phyloP scores from a whole-genome alignment of 2,329 filamentous ascomycete genomes.

The Phaeomoniella chlamydospora region DNA sequence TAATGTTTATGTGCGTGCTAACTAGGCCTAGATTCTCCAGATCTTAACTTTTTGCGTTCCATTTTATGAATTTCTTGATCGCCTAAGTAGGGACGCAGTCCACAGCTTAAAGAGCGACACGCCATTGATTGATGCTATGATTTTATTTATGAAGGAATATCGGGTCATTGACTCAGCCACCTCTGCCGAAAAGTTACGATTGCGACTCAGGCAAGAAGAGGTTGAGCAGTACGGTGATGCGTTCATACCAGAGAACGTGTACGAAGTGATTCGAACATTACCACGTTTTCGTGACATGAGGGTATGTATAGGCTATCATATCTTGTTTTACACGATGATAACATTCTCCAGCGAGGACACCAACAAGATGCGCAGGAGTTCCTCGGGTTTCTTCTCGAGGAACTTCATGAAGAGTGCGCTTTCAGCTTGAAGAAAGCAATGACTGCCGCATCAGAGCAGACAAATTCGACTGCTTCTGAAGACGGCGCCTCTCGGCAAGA shows the following conservation, averaged over 20 bases:
- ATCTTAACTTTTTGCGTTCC: slow-evolving; percentile 85
- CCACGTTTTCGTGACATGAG: slow-evolving; percentile 87
- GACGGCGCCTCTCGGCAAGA: slow-evolving; percentile 27
- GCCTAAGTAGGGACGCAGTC: slow-evolving; percentile 66
- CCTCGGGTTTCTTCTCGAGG: slow-evolving; percentile 79
- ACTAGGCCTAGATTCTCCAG: slow-evolving; percentile 63
- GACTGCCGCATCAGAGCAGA: slow-evolving; percentile 26
- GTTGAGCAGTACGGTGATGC: slow-evolving; percentile 82
- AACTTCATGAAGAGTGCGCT: slow-evolving; percentile 83
- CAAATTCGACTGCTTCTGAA: slow-evolving; percentile 19
- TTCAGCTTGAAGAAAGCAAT: slow-evolving; percentile 51
- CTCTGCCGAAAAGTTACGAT: slow-evolving; percentile 57
- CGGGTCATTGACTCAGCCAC: slow-evolving; percentile 67
- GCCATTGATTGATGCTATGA: slow-evolving; percentile 87
- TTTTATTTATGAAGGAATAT: slow-evolving; percentile 92
- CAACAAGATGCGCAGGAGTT: slow-evolving; percentile 98
- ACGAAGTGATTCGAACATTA: slow-evolving; percentile 76
- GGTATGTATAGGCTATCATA: slow-evolving; percentile 37
- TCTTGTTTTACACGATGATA: slow-evolving; percentile 1
- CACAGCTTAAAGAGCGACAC: slow-evolving; percentile 94
- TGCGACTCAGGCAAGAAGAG: slow-evolving; percentile 65
- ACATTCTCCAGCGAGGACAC: slow-evolving; percentile 53
- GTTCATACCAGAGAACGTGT: slow-evolving; percentile 88
- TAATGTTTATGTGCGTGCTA: slow-evolving; percentile 15
- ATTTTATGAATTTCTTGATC: slow-evolving; percentile 87